Evolutionary conservation across 2,329 filamentous ascomycete species (phyloP).

Genomic region (Trichoderma polysporum): DNA sequence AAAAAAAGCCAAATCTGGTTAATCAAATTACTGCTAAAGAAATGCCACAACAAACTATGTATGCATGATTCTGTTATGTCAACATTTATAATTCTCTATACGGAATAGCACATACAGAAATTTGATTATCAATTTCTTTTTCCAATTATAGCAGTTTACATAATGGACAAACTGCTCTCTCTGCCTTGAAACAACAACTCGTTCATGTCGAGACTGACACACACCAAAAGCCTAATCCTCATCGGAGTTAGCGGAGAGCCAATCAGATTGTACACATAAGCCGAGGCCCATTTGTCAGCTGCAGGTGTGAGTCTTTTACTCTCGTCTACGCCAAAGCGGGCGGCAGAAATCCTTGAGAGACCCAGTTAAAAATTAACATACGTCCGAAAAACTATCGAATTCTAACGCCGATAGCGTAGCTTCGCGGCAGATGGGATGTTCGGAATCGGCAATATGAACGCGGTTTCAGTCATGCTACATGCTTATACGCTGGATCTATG

Average conservation of each 20-base stretch:
- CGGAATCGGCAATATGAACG: background rate
- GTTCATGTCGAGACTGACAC: too few species aligned
- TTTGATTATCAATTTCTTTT: too few species aligned
- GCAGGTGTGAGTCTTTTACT: background rate
- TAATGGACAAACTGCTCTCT: too few species aligned
- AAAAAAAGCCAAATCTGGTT: background rate
- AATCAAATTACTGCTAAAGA: too few species aligned
- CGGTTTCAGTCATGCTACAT: too few species aligned
- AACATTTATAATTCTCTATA: background rate
- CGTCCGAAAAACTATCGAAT: slow-evolving; percentile 1
- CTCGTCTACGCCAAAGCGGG: background rate
- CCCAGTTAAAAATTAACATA: background rate
- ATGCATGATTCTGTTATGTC: too few species aligned
- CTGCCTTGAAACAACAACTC: too few species aligned
- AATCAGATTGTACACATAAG: background rate
- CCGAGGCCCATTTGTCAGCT: slow-evolving; percentile 1
- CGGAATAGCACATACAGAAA: background rate
- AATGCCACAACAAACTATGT: too few species aligned
- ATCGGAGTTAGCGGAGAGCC: background rate
- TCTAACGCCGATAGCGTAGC: background rate
- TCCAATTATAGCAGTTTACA: too few species aligned
- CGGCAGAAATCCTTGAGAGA: background rate
- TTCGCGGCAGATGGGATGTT: background rate
- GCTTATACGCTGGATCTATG: background rate
- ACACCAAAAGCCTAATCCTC: background rate